These are phyloP conservation scores for Pythium oligandrum DNA, from an alignment of 352 stramenopile genomes.

Conservation along the genomic window DNA sequence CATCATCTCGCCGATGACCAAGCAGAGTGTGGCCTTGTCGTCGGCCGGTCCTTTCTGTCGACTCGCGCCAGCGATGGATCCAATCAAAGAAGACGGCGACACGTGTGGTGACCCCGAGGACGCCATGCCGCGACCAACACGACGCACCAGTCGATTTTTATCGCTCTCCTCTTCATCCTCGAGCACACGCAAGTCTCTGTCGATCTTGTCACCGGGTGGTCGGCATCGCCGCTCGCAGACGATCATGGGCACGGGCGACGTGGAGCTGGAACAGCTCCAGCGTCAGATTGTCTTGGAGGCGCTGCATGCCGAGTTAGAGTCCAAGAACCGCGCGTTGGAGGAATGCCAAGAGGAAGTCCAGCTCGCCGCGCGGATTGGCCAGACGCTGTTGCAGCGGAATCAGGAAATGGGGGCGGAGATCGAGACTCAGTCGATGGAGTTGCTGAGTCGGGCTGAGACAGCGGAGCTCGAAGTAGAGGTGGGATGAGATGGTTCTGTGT, in stretches of 20 bases:
- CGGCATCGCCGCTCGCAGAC: constrained; percentile 2
- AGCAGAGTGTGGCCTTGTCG: no score
- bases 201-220: no score
- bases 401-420: constrained; percentile 43
- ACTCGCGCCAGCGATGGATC: no score
- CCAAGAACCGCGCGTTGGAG: constrained; percentile 39
- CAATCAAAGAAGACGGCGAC: no score
- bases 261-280: constrained; percentile 34
- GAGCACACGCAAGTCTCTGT: no score
- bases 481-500: background rate
- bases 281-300: constrained; percentile 34
- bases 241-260: constrained; percentile 25
- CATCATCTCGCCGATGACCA: no score
- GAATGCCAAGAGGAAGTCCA: constrained; percentile 45
- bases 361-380: constrained; percentile 40
- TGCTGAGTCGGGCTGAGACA: constrained; percentile 32
- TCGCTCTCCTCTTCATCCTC: no score
- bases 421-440: constrained; percentile 25
- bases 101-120: no score
- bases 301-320: constrained; percentile 44
- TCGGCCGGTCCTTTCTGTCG: no score
- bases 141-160: no score
- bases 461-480: constrained; percentile 37
- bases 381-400: constrained; percentile 42
- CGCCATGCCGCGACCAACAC: no score